phyloP scores from a whole-genome alignment of 2,329 filamentous ascomycete species.

The Fusarium metavorans region DNA sequence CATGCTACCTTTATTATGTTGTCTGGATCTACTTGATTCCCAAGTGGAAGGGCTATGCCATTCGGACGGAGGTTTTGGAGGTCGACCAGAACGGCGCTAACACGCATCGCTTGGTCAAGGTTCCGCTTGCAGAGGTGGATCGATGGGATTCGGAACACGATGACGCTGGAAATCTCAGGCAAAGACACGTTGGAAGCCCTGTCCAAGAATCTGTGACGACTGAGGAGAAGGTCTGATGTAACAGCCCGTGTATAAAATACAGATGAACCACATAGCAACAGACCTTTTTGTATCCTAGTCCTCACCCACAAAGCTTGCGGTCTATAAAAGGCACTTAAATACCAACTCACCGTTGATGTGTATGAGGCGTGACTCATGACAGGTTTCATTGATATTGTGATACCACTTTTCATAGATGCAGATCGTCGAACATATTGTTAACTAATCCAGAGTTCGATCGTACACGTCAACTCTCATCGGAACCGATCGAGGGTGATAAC shows the following conservation, averaged over 20 bases:
- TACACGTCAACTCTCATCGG: background rate
- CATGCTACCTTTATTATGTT: conserved; percentile 69
- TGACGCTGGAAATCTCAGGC: conserved; percentile 50
- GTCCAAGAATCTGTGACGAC: background rate
- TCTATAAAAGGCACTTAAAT: background rate
- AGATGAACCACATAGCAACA: background rate
- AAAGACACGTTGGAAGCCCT: background rate
- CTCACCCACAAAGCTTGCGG: background rate
- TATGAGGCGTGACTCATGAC: background rate
- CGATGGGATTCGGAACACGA: conserved; percentile 72
- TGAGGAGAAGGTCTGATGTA: conserved; percentile 3
- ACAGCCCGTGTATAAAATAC: background rate
- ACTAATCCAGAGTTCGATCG: background rate
- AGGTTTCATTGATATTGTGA: no score
- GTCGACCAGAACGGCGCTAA: conserved; percentile 55
- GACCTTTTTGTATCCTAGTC: no score
- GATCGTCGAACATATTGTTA: background rate
- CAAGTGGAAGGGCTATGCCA: conserved; percentile 62
- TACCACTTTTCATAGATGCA: no score
- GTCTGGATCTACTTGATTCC: conserved; percentile 70
- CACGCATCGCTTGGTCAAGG: conserved; percentile 63
- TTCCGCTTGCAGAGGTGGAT: conserved; percentile 62
- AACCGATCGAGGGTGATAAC: background rate
- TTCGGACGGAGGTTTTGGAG: conserved; percentile 66
- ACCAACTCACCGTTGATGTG: background rate